Evolutionary conservation across 345 rosid genomes (phyloP), one percentile per base, ranked within the genome.

Genomic region (Lepidium aucheri): DNA sequence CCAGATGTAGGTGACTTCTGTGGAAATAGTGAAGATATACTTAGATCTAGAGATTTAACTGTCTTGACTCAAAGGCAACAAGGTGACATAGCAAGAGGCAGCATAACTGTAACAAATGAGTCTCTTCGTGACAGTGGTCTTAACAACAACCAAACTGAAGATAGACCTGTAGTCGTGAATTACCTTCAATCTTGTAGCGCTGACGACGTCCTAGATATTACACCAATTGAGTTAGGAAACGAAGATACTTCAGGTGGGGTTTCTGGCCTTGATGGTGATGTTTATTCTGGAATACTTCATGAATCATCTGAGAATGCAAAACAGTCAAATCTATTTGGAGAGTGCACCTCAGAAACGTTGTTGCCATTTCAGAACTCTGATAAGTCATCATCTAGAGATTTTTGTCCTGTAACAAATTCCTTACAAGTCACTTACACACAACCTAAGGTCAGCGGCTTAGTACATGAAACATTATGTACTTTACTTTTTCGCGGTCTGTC

Each of bases 381-480:
- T 35, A 60, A 53, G 63, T 53, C 53, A 44, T 46, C 69, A 71
- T 72, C 70, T 9, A 65, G 43, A 59, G 58, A 54, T 59, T 57
- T 72, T 69, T 57, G 70, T 50, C 43, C 69, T 35, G 73, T 76
- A 26, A 53, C 60, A 15, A 81, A 78, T 77, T 52, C 59, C 26
- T 46, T 14, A 46, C 77, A 79, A 66, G 79, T 75, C 42, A 71
- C 58, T 58, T 60, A 56, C 70, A 52, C 68, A 7, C 68, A 63
- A 33, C 74, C 77, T 61, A 81, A 88, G 96, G 97, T 93, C 66
- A 79, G 83, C 70, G 59, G 53, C 41, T 30, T 43, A 13, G 42
- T 33, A 65, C 11, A 33, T 49, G 39, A 49, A 51, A 42, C 15
- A 16, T 41, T 34, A 16, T 43, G 6, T 60, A 53, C 24, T 8